phyloP scores from a whole-genome alignment of 192 early-diverging fungal genomes.

The Borealophlyctis nickersoniae region DNA sequence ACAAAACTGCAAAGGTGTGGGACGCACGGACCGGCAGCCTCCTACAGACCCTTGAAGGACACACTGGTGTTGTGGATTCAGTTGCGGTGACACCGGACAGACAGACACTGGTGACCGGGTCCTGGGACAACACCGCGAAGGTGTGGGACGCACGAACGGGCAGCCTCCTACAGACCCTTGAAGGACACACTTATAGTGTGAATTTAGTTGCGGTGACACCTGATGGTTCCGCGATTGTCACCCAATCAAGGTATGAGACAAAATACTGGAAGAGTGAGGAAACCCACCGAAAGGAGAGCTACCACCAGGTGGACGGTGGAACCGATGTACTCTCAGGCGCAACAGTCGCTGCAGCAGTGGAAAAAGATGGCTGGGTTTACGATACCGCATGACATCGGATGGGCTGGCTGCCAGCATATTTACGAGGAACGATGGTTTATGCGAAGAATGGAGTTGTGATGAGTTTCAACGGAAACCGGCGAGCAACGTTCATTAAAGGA shows the following conservation, averaged over 20 bases:
- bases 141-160: neutral
- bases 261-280: neutral
- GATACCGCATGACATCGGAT: neutral
- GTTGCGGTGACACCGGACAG: neutral
- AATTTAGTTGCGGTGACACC: neutral
- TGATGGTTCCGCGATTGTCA: neutral
- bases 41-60: neutral
- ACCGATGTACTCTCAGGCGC: neutral
- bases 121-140: neutral
- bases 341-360: neutral
- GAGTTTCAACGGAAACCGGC: neutral
- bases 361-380: neutral
- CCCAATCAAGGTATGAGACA: neutral
- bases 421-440: neutral
- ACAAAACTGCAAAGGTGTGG: neutral
- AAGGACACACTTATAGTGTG: neutral
- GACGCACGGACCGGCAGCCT: neutral
- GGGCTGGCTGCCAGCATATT: constrained; percentile 1
- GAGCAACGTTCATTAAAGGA: neutral
- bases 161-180: neutral
- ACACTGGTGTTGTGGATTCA: neutral
- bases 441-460: neutral
- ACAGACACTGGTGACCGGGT: neutral
- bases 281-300: neutral
- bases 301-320: neutral